These are phyloP conservation scores for Colletotrichum tanaceti DNA, from an alignment of 2,329 filamentous ascomycete species.

Conservation along the genomic window DNA sequence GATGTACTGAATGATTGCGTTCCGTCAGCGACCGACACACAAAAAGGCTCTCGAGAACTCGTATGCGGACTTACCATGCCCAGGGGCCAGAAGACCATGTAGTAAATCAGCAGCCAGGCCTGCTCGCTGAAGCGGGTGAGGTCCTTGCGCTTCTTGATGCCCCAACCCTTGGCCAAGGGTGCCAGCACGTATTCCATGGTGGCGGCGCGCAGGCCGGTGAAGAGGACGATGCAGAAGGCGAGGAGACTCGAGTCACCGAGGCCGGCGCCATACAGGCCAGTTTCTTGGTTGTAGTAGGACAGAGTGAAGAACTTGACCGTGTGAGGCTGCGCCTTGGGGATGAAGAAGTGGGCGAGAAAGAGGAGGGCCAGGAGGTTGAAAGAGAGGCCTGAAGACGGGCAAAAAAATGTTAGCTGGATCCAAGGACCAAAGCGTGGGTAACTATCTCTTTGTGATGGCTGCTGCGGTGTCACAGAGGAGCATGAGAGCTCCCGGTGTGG, in stretches of 20 bases:
- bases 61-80: slow-evolving; percentile 75
- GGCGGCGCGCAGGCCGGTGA: slow-evolving; percentile 86
- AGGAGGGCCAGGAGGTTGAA: slow-evolving; percentile 87
- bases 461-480: slow-evolving; percentile 22
- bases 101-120: slow-evolving; percentile 90
- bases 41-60: background rate
- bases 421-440: background rate
- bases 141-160: slow-evolving; percentile 81
- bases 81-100: slow-evolving; percentile 81
- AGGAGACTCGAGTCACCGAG: slow-evolving; percentile 84
- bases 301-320: slow-evolving; percentile 91
- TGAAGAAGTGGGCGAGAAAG: slow-evolving; percentile 82
- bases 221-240: slow-evolving; percentile 80
- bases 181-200: slow-evolving; percentile 88
- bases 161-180: slow-evolving; percentile 78
- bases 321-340: slow-evolving; percentile 81
- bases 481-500: slow-evolving; percentile 18
- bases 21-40: slow-evolving; percentile 16
- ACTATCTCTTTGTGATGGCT: background rate
- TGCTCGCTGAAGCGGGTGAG: slow-evolving; percentile 91
- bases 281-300: slow-evolving; percentile 80
- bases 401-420: slow-evolving; percentile 43
- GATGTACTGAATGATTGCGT: slow-evolving; percentile 73
- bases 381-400: slow-evolving; percentile 72
- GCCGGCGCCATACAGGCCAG: slow-evolving; percentile 79